Evolutionary conservation across 768 basidiomycete species (phyloP), one percentile per base, ranked within the genome.

Genomic region (Amanita pallidorosea): DNA sequence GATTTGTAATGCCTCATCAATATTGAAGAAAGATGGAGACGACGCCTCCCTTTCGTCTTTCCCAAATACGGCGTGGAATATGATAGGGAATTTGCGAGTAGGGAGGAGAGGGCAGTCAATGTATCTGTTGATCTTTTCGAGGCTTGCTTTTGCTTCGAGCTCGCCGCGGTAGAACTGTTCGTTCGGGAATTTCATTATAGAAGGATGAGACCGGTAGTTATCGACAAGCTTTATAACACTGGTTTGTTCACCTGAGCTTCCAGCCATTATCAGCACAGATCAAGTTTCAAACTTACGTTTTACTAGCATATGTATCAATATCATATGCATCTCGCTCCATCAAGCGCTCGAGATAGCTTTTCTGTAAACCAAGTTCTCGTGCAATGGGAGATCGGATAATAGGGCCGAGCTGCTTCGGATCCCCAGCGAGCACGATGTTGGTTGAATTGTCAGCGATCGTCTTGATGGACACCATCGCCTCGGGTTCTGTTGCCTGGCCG

Each of bases 21-120:
- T 71, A 52, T 86, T 86, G 68, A 85, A 85, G 61, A 81, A 85
- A 0, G 81, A 85, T 1, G 83, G 84, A 0, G 83, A 84, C 0
- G 74, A 71, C 2, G 75, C 73, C 57, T 86, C 83, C 15, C 81
- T 73, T 18, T 76, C 73, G 57, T 86, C 82, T 56, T 77, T 76
- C 9, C 84, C 83, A 13, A 64, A 58, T 7, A 83, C 65, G 2
- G 74, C 70, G 59, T 84, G 79, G 63, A 85, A 83, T 1, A 85
- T 61, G 36, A 85, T 63, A 0, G 84, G 82, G 62, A 83, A 84
- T 2, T 68, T 67, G 25, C 63, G 66, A 3, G 59, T 63, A 0
- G 71, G 70, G 0, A 80, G 63, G 27, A 72, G 68, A 0, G 67
- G 53, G 0, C 71, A 73, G 2, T 59, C 55, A 2, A 75, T 45